A percentile compares a stretch with the other conserved stretches of the same genome.
phyloP scores from a whole-genome alignment of 192 early-diverging fungal genomes.

The Allomyces javanicus region DNA sequence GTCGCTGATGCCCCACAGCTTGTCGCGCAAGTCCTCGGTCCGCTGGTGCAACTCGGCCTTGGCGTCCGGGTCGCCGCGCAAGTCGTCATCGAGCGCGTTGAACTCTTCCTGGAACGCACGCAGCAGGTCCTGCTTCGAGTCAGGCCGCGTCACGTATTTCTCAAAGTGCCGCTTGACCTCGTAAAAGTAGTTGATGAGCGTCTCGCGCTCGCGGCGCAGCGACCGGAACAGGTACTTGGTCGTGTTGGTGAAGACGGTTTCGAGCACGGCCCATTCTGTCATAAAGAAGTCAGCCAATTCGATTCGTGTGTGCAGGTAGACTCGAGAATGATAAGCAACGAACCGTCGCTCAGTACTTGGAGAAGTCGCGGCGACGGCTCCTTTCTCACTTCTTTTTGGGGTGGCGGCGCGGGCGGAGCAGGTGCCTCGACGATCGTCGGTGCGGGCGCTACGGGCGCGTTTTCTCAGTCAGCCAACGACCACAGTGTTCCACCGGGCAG shows the following conservation, averaged over 20 bases:
- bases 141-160: conserved; percentile 29
- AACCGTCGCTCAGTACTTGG: too few relatives aligned
- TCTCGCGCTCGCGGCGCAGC: conserved; percentile 27
- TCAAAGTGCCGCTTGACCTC: conserved; percentile 29
- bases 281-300: too few relatives aligned
- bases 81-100: conserved; percentile 36
- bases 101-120: conserved; percentile 32
- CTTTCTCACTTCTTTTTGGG: too few relatives aligned
- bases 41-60: conserved; percentile 40
- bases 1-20: conserved; percentile 37
- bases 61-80: conserved; percentile 31
- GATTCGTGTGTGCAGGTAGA: too few relatives aligned
- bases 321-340: too few relatives aligned
- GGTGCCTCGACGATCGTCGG: too few relatives aligned
- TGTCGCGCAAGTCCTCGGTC: conserved; percentile 37
- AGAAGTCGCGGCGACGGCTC: too few relatives aligned
- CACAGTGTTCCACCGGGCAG: too few relatives aligned
- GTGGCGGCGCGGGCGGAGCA: too few relatives aligned
- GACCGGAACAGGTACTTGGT: conserved; percentile 37
- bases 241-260: conserved; percentile 29
- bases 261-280: conserved; percentile 29
- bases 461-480: too few relatives aligned
- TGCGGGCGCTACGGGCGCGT: too few relatives aligned
- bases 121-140: conserved; percentile 30
- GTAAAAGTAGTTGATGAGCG: conserved; percentile 25